Conservation (phyloP, 2,329 filamentous ascomycete species). For the Zasmidium cellare region DNA sequence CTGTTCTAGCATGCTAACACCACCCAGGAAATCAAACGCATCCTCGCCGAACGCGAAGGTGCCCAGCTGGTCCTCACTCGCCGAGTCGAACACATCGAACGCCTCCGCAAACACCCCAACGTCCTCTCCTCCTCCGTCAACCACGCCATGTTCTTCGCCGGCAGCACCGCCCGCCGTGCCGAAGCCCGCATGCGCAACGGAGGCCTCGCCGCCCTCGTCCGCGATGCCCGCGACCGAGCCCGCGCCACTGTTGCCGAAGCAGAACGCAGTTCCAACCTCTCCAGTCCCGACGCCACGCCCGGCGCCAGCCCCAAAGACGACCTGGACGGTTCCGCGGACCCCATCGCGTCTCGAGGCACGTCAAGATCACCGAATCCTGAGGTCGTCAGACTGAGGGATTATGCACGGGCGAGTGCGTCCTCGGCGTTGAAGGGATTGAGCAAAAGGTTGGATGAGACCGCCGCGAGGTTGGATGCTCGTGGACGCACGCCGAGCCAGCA, state of each 20-base stretch:
- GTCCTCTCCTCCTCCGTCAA: conserved; percentile 22
- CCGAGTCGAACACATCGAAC: conserved; percentile 45
- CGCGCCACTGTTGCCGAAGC: conserved; percentile 21
- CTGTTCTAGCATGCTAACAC: not conserved
- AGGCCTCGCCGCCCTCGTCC: conserved; percentile 21
- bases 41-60: conserved; percentile 51
- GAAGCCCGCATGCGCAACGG: conserved; percentile 20
- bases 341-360: not conserved
- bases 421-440: conserved; percentile 20
- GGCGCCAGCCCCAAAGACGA: not conserved
- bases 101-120: conserved; percentile 22
- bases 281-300: not conserved
- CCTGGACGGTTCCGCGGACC: conserved; percentile 1
- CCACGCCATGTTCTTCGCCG: conserved; percentile 25
- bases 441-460: conserved; percentile 19
- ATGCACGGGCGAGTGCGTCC: conserved; percentile 19
- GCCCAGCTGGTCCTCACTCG: conserved; percentile 60
- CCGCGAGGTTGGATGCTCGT: conserved; percentile 17
- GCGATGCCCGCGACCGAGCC: conserved; percentile 21
- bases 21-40: conserved; percentile 67
- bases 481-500: conserved; percentile 9
- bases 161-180: conserved; percentile 18
- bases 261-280: conserved; percentile 8
- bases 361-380: conserved; percentile 10
- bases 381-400: conserved; percentile 15